Conservation (phyloP, 257 asterid species). For the Lycium barbarum region DNA sequence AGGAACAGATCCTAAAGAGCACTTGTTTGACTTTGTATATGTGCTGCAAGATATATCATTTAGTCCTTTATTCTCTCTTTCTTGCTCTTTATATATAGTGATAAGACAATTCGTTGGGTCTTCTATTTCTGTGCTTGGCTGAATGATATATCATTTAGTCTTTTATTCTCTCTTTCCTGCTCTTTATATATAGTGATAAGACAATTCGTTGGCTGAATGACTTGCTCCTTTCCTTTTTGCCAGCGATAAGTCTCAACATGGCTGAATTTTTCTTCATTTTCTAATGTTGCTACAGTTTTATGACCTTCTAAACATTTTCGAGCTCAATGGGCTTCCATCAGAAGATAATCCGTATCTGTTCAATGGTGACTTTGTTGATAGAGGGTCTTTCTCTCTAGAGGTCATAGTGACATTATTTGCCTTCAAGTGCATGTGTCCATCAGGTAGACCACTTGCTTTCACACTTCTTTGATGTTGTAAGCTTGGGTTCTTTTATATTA, state of each 20-base stretch:
- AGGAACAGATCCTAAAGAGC: neutral
- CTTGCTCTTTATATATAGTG: constrained; percentile 22
- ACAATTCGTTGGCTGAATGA: constrained; percentile 26
- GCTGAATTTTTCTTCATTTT: constrained; percentile 34
- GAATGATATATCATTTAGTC: constrained; percentile 3
- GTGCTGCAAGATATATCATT: constrained; percentile 12
- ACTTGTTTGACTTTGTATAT: neutral
- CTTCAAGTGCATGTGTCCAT: constrained; percentile 97
- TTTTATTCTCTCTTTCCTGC: neutral
- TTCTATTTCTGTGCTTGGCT: constrained; percentile 24
- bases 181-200: constrained; percentile 12
- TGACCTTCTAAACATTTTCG: constrained; percentile 90
- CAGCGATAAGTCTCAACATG: constrained; percentile 21
- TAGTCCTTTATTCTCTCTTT: neutral
- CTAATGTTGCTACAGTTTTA: constrained; percentile 72
- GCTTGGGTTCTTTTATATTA: neutral
- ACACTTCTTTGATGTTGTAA: neutral
- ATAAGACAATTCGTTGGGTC: constrained; percentile 26
- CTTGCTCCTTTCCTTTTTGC: neutral
- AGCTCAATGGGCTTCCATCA: constrained; percentile 98
- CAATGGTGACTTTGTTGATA: constrained; percentile 98
- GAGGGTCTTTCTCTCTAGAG: constrained; percentile 96
- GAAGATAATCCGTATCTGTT: constrained; percentile 97
- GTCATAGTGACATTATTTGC: constrained; percentile 94
- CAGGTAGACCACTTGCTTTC: constrained; percentile 58